Base-by-base conservation (phyloP, 2,329 filamentous ascomycete species). In the Diaporthe sp. region DNA sequence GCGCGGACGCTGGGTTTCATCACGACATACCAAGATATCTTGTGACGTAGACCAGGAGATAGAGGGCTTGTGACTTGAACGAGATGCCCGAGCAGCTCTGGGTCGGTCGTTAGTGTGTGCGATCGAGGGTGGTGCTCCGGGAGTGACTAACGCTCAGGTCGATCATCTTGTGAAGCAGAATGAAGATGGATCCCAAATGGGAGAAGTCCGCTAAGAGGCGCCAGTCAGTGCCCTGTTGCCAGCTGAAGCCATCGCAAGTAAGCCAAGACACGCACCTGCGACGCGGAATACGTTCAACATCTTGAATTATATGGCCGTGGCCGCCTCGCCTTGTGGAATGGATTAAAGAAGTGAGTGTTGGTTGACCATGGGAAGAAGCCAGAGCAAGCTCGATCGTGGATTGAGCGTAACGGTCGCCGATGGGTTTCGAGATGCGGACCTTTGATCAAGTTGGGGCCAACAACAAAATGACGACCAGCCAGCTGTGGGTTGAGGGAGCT, bases 41-140 rank as follows among this genome's bases (percentile, higher is more conserved):
- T 76, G 96, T 97, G 56, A 97, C 83, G 85, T 99, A 99, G 80
- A 99, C 97, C 58, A 98, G 87, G 78, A 98, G 88, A 85, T 99
- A 99, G 73, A 99, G 90, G 68, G 93, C 94, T 89, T 99, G 97
- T 76, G 96, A 98, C 84, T 99, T 99, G 90, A 99, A 98, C 22
- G 97, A 99, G 85, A 99, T 96, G 79, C 97, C 97, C 55, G 96
- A 93, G 83, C 96, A 98, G 88, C 96, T 98, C 96, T 98, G 82
- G n/a, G 72, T 78, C 66, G 79, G 77, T 69, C 42, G 76, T 79
- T 65, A 78, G 76, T 59, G 61, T 47, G 25, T 69, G 53, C 53
- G 68, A 30, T 69, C 59, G 39, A 44, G 70, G 17, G 4, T 71
- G 35, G 32, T 51, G 3, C 10, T 59, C 56, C 25, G n/a, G 63